Evolutionary conservation across 208 protist genomes (phyloP), one percentile per base, ranked within the genome.

Genomic region (Crithidia brevicula): DNA sequence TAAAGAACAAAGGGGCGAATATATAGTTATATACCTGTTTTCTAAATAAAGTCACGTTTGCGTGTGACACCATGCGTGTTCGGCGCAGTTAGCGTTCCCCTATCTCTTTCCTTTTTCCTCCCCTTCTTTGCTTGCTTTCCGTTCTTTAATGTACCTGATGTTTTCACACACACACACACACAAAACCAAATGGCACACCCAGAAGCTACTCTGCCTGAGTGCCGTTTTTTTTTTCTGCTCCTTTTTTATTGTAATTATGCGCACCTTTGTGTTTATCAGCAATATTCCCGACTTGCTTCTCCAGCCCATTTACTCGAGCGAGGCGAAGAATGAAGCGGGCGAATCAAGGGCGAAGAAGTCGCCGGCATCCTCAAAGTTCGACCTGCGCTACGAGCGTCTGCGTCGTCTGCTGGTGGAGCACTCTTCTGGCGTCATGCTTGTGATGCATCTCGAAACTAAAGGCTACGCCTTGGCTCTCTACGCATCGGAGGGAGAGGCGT

Each of bases 181-280:
- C n/a, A n/a, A n/a, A n/a, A n/a, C n/a, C n/a, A n/a, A n/a, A n/a
- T n/a, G n/a, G n/a, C n/a, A n/a, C n/a, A n/a, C n/a, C n/a, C n/a
- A n/a, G n/a, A n/a, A n/a, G n/a, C n/a, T n/a, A n/a, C n/a, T n/a
- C n/a, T n/a, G n/a, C n/a, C n/a, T n/a, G n/a, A n/a, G n/a, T n/a
- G n/a, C 16, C 50, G 4, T 36, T 1, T 31, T 36, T 54, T 54
- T 36, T 11, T 54, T 54, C 36, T n/a, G 20, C 16, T 47, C 16
- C 16, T 47, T 4, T 47, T 47, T 47, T 4, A 15, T 16, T n/a
- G 9, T 7, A 45, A 51, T 22, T 5, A 81, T 83, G 68, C 84
- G 88, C 43, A 88, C 88, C n/a, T 94, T 96, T 74, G 92, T 96
- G 8, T 96, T 96, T 67, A 85, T 96, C 40, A 84, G 72, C 40